A percentile compares a stretch with the other conserved stretches of the same genome.
phyloP scores from a whole-genome alignment of 2,329 filamentous ascomycete species.

The Lomentospora prolificans region DNA sequence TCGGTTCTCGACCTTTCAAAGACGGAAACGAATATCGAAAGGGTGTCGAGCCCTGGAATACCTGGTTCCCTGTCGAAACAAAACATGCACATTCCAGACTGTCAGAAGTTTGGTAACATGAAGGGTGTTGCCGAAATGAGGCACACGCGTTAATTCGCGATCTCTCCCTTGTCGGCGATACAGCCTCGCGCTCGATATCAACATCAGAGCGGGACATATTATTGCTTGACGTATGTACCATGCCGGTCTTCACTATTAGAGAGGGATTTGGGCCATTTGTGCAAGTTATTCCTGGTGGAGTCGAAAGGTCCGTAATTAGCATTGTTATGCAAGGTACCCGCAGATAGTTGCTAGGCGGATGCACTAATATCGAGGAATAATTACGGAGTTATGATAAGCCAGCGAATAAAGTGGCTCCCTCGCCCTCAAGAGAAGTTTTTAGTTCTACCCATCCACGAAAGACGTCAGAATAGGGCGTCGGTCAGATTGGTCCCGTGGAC shows the following conservation, averaged over 20 bases:
- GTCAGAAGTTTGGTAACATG: background rate
- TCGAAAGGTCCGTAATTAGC: background rate
- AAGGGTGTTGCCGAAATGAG: background rate
- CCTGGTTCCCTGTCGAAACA: constrained; percentile 2
- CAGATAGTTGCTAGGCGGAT: background rate
- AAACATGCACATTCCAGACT: background rate
- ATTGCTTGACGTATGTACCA: too few relatives aligned
- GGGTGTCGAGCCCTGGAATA: background rate
- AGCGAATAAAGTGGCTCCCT: background rate
- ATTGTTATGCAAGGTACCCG: background rate
- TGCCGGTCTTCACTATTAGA: too few relatives aligned
- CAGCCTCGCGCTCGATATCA: too few relatives aligned
- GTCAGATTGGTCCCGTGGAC: too few relatives aligned
- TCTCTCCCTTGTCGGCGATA: too few relatives aligned
- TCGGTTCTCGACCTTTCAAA: background rate
- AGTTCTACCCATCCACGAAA: too few relatives aligned
- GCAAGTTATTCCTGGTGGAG: too few relatives aligned
- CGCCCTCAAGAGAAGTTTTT: too few relatives aligned
- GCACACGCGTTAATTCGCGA: background rate
- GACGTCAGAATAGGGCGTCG: too few relatives aligned
- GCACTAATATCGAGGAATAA: background rate
- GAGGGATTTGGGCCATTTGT: too few relatives aligned
- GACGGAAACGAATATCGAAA: background rate
- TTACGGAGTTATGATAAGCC: background rate
- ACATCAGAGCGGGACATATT: too few relatives aligned